Percentiles rank a stretch among this genome's conserved stretches.
phyloP scores from a whole-genome alignment of 805 yeast species.

The Limtongia smithiae region DNA sequence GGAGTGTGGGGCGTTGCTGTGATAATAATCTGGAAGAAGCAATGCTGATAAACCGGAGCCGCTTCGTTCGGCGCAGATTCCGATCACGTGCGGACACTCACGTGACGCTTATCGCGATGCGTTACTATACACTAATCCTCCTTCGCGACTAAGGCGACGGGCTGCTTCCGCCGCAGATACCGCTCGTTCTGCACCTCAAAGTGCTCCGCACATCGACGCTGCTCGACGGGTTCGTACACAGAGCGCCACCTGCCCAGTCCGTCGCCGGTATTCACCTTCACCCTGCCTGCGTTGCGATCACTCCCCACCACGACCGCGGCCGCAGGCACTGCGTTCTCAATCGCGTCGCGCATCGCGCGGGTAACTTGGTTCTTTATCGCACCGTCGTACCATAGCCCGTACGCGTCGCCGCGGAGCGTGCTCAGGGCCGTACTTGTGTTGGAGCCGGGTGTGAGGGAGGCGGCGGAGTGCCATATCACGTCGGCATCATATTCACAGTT shows the following conservation, averaged over 20 bases:
- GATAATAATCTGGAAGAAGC: too few species aligned
- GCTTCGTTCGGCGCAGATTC: too few species aligned
- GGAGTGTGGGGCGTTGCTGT: too few species aligned
- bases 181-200: constrained; percentile 68
- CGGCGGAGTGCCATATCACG: constrained; percentile 33
- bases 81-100: too few species aligned
- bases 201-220: constrained; percentile 58
- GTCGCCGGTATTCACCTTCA: constrained; percentile 62
- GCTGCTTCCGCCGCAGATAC: constrained; percentile 32
- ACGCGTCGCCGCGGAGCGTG: constrained; percentile 28
- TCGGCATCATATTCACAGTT: constrained; percentile 70
- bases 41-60: too few species aligned
- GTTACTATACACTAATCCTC: background rate
- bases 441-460: constrained; percentile 49
- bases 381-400: constrained; percentile 53
- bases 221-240: constrained; percentile 53
- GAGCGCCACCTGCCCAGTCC: constrained; percentile 64
- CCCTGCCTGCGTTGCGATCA: constrained; percentile 2
- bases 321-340: constrained; percentile 2
- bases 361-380: constrained; percentile 56
- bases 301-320: background rate
- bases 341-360: constrained; percentile 45
- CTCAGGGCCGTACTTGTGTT: constrained; percentile 14
- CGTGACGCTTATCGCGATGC: too few species aligned
- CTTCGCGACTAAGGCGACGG: background rate